Conservation (phyloP, 1,284 basidiomycete genomes). For the Boletus calvinii region DNA sequence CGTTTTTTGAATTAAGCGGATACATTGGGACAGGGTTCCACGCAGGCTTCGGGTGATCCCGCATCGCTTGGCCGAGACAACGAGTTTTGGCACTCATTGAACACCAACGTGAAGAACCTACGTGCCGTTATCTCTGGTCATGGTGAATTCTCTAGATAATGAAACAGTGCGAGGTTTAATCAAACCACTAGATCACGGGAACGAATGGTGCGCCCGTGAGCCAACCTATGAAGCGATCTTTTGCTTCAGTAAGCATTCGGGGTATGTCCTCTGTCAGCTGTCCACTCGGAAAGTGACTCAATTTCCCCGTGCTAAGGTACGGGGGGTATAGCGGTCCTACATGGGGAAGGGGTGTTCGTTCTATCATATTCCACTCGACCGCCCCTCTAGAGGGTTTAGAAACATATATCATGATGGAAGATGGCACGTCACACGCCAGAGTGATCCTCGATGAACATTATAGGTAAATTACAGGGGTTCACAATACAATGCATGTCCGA, state of each 20-base stretch:
- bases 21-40: constrained; percentile 53
- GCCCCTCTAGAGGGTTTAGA: constrained; percentile 45
- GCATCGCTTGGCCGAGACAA: constrained; percentile 45
- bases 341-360: constrained; percentile 68
- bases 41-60: constrained; percentile 48
- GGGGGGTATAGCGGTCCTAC: constrained; percentile 54
- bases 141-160: constrained; percentile 36
- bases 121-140: constrained; percentile 67
- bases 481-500: neutral
- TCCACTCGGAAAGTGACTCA: neutral
- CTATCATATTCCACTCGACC: constrained; percentile 54
- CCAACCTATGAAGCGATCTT: constrained; percentile 59
- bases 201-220: constrained; percentile 72
- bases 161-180: neutral
- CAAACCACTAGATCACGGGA: constrained; percentile 59
- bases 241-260: constrained; percentile 72
- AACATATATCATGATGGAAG: constrained; percentile 62
- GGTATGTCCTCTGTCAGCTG: constrained; percentile 40
- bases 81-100: constrained; percentile 62
- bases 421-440: constrained; percentile 45
- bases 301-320: constrained; percentile 41
- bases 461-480: neutral
- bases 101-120: constrained; percentile 58
- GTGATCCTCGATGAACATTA: constrained; percentile 27
- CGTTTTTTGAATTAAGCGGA: constrained; percentile 44